Evolutionary conservation across 257 asterid species (phyloP), one percentile per base, ranked within the genome.

Genomic region (Verbascum thapsus): DNA sequence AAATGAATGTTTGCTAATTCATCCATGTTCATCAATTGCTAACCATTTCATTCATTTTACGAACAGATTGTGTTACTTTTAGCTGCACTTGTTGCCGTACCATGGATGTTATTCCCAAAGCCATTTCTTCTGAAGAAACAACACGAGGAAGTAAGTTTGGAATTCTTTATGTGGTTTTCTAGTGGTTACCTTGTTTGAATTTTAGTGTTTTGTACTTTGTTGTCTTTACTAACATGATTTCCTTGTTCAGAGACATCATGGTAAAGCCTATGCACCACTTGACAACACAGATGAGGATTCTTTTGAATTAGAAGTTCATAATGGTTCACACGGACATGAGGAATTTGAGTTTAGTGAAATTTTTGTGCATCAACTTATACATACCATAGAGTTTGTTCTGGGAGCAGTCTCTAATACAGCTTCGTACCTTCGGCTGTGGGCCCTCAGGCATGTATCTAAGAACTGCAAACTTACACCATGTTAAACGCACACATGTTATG

Each of bases 361-460:
- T 66, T 77, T 81, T 23, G 88, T 85, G 12, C 88, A 85, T 71
- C 92, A 81, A 64, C 79, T 85, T 49, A 85, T 85, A 67, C 92
- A 85, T 69, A 79, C 85, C 20, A 85, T 85, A 53, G 88, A 85
- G 66, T 81, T 85, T 75, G 88, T 79, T 34, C 86, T 85, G 26
- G 92, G 85, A 56, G 80, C 92, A 1, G 85, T 85, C 56, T 85
- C 92, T 15, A 85, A 81, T 72, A 85, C 92, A 30, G 92, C 88
- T 54, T 84, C 91, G 44, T 84, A 84, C 61, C 86, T 84, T 40
- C 88, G 88, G 20, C 63, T 84, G 49, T 84, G 91, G 91, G 91
- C 91, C 58, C 86, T 81, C 81, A 84, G 91, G 91, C 68, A 61
- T 20, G 50, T 56, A 64, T 64, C 40, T 41, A 8, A 2, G 47